Base-by-base conservation (phyloP, 108 stramenopile species). In the Skeletonema menzelii region DNA sequence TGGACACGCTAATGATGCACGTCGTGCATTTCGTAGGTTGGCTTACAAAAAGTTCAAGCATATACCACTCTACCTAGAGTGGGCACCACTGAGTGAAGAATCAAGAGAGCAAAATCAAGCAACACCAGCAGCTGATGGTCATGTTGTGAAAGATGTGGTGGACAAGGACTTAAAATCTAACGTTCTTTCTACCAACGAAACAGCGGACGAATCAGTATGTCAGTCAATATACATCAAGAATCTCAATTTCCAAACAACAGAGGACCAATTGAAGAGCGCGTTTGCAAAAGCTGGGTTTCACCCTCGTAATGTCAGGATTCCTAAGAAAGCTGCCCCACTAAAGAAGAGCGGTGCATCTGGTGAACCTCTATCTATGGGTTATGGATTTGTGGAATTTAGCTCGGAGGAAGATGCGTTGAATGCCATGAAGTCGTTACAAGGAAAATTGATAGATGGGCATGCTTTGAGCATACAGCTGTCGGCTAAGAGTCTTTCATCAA, bases 61-160 rank as follows among this genome's bases (percentile, higher is more conserved):
- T 64, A 96, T 98, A 20, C 99, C 98, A 12, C 77, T 99, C 3
- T 99, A 99, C 68, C 79, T 99, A 27, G 99, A 99, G 78, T 99
- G 98, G 98, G 99, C 99, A 14, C 97, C 97, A 0, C 69, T 92
- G 27, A 59, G 67, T 38, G 68, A 59, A 15, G 66, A 59, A 5
- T 76, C 61, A 28, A 75, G 82, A 24, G 64, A 59, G 13, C 56
- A 46, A 58, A 74, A 72, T 15, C 40, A 42, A 13, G 28, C 55
- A 15, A 75, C 26, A 10, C 57, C 17, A 27, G 35, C 26, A 67
- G 17, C 53, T 38, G 63, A 24, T 35, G 34, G 71, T 10, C 46
- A 64, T 31, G 63, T 34, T 14, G 37, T 42, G 24, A 69, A 24
- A 66, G 67, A 62, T 28, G 31, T 47, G 15, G 67, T 60, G 42